Evolutionary conservation across 176 grass and related monocot species (phyloP), one percentile per base, ranked within the genome.

Genomic region (Tillandsia fasciculata): DNA sequence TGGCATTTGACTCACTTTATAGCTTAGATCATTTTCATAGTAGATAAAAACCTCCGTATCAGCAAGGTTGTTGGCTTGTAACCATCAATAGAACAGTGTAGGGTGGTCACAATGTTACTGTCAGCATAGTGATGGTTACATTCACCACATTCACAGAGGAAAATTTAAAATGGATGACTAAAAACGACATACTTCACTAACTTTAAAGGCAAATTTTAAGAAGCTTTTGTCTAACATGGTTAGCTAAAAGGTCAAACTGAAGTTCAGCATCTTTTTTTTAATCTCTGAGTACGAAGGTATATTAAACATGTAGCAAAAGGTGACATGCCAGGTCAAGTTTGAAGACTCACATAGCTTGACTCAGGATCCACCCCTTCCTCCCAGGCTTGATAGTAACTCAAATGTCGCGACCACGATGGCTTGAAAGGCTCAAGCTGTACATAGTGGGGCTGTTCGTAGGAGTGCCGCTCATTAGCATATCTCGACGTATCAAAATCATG

Each of bases 361-460:
- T 71, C 53, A 74, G 74, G 23, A 66, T 66, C 9, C 10, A 72
- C 64, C 50, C 64, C 84, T 80, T 84, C 81, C 49, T 68, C 57
- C 66, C 56, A 77, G 63, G 79, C 11, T 20, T 84, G 70, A 78
- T 80, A 83, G 70, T 78, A 80, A 63, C 76, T 81, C 47, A 68
- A 59, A 87, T 85, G 75, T 48, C 64, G 82, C 50, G 73, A 85
- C 87, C 87, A 95, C 52, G 87, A 87, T 56, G 84, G 66, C 51
- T 74, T 75, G 70, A 70, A 85, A 76, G 84, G 79, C 64, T 90
- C 87, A 54, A 85, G 50, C 68, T 59, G 73, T 47, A 76, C 79
- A 11, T 77, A 75, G 8, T 74, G 68, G 14, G 53, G 64, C 11
- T 77, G 52, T 51, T 22, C 76, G 52, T 84, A 70, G 11, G 48